These are phyloP conservation scores for Helotiales sp. DNA, from an alignment of 2,329 filamentous ascomycete genomes.

Conservation along the genomic window DNA sequence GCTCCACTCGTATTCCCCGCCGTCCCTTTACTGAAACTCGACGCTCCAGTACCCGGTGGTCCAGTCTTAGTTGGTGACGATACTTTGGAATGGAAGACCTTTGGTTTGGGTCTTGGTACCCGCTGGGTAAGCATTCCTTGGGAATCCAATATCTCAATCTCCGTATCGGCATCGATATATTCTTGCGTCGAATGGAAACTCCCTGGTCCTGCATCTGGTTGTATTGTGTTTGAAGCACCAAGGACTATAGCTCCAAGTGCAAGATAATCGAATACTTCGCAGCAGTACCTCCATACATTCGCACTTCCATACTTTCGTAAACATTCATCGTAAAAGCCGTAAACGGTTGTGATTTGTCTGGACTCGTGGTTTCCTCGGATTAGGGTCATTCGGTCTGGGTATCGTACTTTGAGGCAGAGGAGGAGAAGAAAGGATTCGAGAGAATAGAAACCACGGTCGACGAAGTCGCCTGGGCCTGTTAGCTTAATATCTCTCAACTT, in stretches of 20 bases:
- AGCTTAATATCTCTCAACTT: conserved; percentile 6
- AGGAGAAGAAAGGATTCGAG: conserved; percentile 95
- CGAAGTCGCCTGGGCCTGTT: conserved; percentile 73
- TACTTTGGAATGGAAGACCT: conserved; percentile 28
- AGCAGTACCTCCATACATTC: conserved; percentile 96
- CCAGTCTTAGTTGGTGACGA: conserved; percentile 57
- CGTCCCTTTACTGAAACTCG: conserved; percentile 64
- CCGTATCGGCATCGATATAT: conserved; percentile 69
- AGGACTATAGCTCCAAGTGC: conserved; percentile 94
- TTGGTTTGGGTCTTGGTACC: conserved; percentile 53
- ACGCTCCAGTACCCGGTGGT: conserved; percentile 77
- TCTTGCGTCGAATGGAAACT: conserved; percentile 40
- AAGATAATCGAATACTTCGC: conserved; percentile 98
- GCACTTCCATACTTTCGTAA: conserved; percentile 93
- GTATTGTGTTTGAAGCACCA: conserved; percentile 72
- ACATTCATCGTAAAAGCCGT: conserved; percentile 98
- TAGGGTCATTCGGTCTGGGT: conserved; percentile 94
- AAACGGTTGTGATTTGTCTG: conserved; percentile 94
- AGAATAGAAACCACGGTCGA: conserved; percentile 97
- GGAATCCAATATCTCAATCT: conserved; percentile 91
- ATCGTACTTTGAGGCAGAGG: conserved; percentile 93
- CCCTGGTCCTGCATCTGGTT: conserved; percentile 37
- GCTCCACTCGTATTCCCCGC: conserved; percentile 73
- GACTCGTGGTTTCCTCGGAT: conserved; percentile 97
- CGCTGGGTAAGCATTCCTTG: conserved; percentile 76